phyloP scores from a whole-genome alignment of 192 early-diverging fungal species.

The Rhizophagus clarus region DNA sequence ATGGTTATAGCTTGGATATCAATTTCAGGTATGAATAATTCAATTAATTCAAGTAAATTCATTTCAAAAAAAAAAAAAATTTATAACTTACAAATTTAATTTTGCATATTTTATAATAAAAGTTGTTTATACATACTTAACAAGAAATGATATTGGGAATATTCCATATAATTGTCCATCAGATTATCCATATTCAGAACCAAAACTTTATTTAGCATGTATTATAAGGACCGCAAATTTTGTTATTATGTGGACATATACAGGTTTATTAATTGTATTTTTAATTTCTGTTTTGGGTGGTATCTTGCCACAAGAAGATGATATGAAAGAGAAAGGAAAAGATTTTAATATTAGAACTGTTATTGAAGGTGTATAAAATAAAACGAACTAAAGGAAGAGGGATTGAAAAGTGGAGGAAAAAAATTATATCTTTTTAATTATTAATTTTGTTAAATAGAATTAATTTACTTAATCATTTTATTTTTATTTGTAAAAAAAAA shows the following conservation, averaged over 20 bases:
- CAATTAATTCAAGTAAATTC: too few species aligned
- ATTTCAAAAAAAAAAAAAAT: too few species aligned
- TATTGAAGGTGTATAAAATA: background rate
- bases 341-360: background rate
- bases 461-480: too few species aligned
- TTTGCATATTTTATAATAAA: background rate
- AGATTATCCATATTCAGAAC: background rate
- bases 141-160: background rate
- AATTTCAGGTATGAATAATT: too few species aligned
- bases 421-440: too few species aligned
- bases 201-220: background rate
- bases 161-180: conserved; percentile 12
- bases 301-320: background rate
- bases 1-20: too few species aligned
- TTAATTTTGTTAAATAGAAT: too few species aligned
- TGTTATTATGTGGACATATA: background rate
- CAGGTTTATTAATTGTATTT: background rate
- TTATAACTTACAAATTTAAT: too few species aligned
- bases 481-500: too few species aligned
- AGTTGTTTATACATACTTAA: background rate
- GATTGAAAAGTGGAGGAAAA: too few species aligned
- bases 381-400: background rate
- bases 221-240: background rate
- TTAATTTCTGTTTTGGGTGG: background rate
- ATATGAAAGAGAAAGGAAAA: background rate